Base-by-base conservation (phyloP, 805 yeast genomes). In the Vanderwaltozyma verrucispora region DNA sequence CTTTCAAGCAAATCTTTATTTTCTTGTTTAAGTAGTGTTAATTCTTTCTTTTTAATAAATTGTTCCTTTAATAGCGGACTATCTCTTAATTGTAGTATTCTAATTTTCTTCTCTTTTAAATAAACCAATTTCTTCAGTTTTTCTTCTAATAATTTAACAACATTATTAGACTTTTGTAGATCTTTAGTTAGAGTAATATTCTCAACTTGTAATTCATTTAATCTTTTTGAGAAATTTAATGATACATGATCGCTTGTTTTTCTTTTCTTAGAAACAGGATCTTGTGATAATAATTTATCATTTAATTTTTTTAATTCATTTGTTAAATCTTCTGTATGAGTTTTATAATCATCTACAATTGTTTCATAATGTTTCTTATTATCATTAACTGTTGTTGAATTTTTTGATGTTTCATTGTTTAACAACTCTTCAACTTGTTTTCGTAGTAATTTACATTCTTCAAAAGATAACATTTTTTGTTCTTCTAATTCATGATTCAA, bases 21-120 rank as follows among this genome's bases (percentile, higher is more conserved):
- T 50, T 85, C 94, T 14, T 57, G 58, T 29, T 68, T 54, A 19
- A 86, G 60, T 0, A 68, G 56, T 6, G 69, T 71, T 14, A 83
- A 54, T 38, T 71, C 63, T 28, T 67, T 63, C 39, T 63, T 67
- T 45, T 77, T 79, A 13, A 78, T 63, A n/a, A 68, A 55, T 51
- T 83, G 88, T 45, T 79, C 80, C 13, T 64, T 65, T 2, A 68
- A 38, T 12, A 77, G 68, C 2, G 94, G 94, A 52, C 80, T 83
- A 24, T 73, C 68, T 32, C 78, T 67, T 39, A 82, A 57, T 53
- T 81, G 81, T 12, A 85, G 54, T 2, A 84, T 67, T 36, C 77
- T 68, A 2, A 68, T 45, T 35, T 63, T 65, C 28, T 63, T 63
- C 32, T 59, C 64, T 31, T 63, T 63, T 21, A 63, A 41, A 3